Evolutionary conservation across 163 green algal species (phyloP).

Genomic region (Chlorella variabilis): DNA sequence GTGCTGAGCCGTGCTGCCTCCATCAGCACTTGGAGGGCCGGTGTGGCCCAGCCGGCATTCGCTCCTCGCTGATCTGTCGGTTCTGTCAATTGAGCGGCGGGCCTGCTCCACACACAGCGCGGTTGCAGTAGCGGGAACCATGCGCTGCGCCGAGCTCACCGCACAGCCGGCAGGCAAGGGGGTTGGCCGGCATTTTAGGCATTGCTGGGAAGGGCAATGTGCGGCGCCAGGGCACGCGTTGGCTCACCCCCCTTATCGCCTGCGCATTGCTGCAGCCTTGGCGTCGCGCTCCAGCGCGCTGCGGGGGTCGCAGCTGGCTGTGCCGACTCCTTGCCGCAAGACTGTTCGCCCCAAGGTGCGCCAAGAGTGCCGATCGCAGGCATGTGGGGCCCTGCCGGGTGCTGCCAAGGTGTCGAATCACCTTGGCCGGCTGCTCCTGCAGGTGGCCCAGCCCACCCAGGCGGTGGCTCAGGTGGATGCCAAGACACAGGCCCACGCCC

Average conservation of each 20-base stretch:
- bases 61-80: too few relatives aligned
- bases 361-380: not conserved
- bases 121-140: not conserved
- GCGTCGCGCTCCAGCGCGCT: conserved; percentile 5
- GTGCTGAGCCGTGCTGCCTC: too few relatives aligned
- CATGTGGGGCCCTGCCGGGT: not conserved
- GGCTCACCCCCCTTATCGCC: not conserved
- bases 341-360: not conserved
- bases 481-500: not conserved
- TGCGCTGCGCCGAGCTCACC: conserved; percentile 11
- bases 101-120: too few relatives aligned
- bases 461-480: conserved; percentile 20
- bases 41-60: too few relatives aligned
- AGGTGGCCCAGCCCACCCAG: conserved; percentile 23
- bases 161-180: conserved; percentile 1
- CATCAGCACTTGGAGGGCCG: too few relatives aligned
- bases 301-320: not conserved
- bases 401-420: not conserved
- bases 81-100: too few relatives aligned
- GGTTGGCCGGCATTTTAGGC: not conserved
- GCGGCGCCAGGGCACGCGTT: too few relatives aligned
- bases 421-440: not conserved
- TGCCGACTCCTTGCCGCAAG: not conserved
- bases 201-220: too few relatives aligned
- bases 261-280: not conserved